A percentile compares a stretch with the other conserved stretches of the same genome.
Conservation (phyloP, 1,139 yeast species). For the Suhomyces terraborum region DNA sequence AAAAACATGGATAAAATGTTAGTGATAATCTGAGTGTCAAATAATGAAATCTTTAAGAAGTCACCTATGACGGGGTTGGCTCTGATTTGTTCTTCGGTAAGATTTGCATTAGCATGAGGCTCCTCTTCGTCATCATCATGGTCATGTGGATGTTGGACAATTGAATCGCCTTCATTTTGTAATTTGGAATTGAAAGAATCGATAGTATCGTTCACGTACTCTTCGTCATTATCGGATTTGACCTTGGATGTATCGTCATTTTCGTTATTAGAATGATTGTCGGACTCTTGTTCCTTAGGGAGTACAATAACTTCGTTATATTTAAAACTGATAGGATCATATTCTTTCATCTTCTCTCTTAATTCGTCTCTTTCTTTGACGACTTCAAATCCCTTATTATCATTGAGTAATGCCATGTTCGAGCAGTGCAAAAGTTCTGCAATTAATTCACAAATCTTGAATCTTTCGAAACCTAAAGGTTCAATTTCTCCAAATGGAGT, state of each 20-base stretch:
- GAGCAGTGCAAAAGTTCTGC: constrained; percentile 96
- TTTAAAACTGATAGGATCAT: constrained; percentile 50
- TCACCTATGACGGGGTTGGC: constrained; percentile 86
- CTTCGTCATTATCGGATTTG: constrained; percentile 21
- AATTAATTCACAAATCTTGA: constrained; percentile 89
- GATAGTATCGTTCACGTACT: constrained; percentile 43
- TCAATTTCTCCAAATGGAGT: constrained; percentile 64
- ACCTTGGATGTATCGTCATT: constrained; percentile 8
- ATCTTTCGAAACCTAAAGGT: constrained; percentile 94
- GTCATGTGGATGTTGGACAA: constrained; percentile 26
- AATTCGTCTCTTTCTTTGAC: constrained; percentile 75
- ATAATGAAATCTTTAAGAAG: constrained; percentile 77
- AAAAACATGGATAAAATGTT: constrained; percentile 82
- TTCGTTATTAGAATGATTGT: constrained; percentile 18
- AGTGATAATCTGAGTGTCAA: constrained; percentile 78
- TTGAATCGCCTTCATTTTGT: constrained; percentile 29
- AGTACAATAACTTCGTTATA: constrained; percentile 49
- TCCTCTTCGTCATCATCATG: constrained; percentile 41
- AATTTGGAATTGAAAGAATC: constrained; percentile 48
- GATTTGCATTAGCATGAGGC: constrained; percentile 55
- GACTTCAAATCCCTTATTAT: constrained; percentile 76
- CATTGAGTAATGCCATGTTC: constrained; percentile 91
- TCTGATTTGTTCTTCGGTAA: constrained; percentile 61
- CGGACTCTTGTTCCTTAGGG: constrained; percentile 24
- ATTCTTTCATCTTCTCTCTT: constrained; percentile 51